Conservation (phyloP, 73 alveolate species). For the Symbiodinium pilosum region DNA sequence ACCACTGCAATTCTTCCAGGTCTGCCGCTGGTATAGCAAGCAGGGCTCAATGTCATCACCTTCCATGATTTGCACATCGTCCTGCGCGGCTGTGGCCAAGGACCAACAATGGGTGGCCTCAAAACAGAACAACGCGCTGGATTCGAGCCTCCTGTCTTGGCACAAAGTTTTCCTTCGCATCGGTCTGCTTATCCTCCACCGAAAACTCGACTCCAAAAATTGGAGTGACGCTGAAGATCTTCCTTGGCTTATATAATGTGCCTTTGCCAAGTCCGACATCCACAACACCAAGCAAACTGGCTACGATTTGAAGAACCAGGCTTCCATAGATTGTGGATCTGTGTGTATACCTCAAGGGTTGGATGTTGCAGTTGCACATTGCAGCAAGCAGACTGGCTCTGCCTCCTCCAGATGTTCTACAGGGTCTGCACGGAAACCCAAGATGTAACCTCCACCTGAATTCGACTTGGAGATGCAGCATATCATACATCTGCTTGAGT, state of each 20-base stretch:
- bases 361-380: neutral
- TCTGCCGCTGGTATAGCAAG: slow-evolving; percentile 56
- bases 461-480: neutral
- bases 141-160: slow-evolving; percentile 49
- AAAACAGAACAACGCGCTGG: neutral
- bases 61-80: slow-evolving; percentile 89
- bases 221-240: slow-evolving; percentile 96
- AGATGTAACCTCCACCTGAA: slow-evolving; percentile 97
- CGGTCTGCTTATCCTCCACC: slow-evolving; percentile 79
- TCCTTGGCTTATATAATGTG: slow-evolving; percentile 19
- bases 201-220: slow-evolving; percentile 97
- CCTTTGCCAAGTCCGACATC: neutral
- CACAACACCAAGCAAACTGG: neutral
- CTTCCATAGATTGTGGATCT: slow-evolving; percentile 96
- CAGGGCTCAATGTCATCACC: slow-evolving; percentile 94
- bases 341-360: slow-evolving; percentile 96
- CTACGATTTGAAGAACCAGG: neutral
- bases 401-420: slow-evolving; percentile 95
- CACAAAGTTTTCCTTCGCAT: slow-evolving; percentile 65
- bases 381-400: neutral
- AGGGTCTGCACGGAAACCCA: slow-evolving; percentile 97
- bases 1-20: neutral
- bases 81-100: neutral
- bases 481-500: no score
- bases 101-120: neutral